phyloP scores from a whole-genome alignment of 2,329 filamentous ascomycete genomes.

The Sporothrix mexicana region DNA sequence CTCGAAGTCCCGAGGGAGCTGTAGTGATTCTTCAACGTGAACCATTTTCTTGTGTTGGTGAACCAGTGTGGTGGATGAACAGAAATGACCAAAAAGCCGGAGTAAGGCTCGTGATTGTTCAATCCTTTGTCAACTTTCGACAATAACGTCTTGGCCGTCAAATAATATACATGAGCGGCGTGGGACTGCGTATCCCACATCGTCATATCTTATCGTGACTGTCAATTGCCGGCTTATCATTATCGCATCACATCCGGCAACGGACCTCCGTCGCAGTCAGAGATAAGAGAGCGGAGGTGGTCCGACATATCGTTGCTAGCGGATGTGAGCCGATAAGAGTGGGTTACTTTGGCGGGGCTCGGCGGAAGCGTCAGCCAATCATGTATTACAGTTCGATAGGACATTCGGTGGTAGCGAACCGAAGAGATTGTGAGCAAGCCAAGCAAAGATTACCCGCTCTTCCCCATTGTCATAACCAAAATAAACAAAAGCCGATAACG shows the following conservation, averaged over 20 bases:
- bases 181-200: too few relatives aligned
- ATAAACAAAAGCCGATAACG: too few relatives aligned
- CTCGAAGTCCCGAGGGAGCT: slow-evolving; percentile 40
- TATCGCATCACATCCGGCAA: not conserved
- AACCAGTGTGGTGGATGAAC: not conserved
- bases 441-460: not conserved
- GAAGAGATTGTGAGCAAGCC: not conserved
- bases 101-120: not conserved
- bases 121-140: not conserved
- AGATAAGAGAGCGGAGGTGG: slow-evolving; percentile 16
- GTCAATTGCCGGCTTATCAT: too few relatives aligned
- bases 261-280: slow-evolving; percentile 15
- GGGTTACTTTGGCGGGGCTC: not conserved
- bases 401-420: not conserved
- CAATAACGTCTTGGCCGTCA: too few relatives aligned
- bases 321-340: not conserved
- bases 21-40: slow-evolving; percentile 34
- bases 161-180: too few relatives aligned
- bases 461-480: not conserved
- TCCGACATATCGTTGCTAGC: slow-evolving; percentile 1
- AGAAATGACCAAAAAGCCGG: not conserved
- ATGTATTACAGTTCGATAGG: not conserved
- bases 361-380: slow-evolving; percentile 2
- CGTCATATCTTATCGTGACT: not conserved
- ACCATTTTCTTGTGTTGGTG: slow-evolving; percentile 30